Base-by-base conservation (phyloP, 495 filamentous ascomycete genomes). In the Trichoderma erinaceum region DNA sequence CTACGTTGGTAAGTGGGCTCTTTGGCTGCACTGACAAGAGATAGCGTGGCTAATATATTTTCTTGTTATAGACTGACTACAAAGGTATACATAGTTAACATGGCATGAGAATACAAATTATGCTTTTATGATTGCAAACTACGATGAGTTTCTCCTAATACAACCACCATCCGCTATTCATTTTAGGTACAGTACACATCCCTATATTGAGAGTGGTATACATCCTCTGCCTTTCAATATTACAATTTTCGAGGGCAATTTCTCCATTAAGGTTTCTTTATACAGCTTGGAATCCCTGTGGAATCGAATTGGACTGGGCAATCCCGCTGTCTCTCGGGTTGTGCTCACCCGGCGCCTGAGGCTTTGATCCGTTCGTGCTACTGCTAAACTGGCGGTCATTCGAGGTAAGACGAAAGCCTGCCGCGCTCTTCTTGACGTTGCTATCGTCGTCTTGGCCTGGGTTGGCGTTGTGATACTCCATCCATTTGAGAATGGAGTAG, bases 391-490 rank as follows among this genome's bases (percentile, higher is more conserved):
- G 25, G 2, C 56, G 10, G 56, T 61, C 56, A 32, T 61, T 61
- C 21, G 48, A 21, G 4, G 56, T 5, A 0, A 61, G 4, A 32
- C 23, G 3, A 32, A 61, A 16, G 11, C 56, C 56, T 16, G 56
- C 56, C 3, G 56, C 23, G 11, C 11, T 61, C 56, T 61, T 61
- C 56, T 61, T 61, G 3, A 32, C 56, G 4, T 23, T 32, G 12
- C 11, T 61, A 18, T 61, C 56, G 23, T 61, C 63, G 38, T 69
- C 68, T 23, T 66, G 63, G 13, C 61, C 64, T 10, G 68, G 68
- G 18, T 91, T 92, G 69, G 86, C 88, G 15, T 81, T 84, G 73
- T 91, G 83, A 73, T 90, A 91, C 69, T 86, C 83, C 61, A 90
- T 78, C 11, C 78, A 69, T 69, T 86, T 83, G 50, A 88, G 78